Evolutionary conservation across 2,329 filamentous ascomycete species (phyloP).

Genomic region (Pseudogymnoascus sp.): DNA sequence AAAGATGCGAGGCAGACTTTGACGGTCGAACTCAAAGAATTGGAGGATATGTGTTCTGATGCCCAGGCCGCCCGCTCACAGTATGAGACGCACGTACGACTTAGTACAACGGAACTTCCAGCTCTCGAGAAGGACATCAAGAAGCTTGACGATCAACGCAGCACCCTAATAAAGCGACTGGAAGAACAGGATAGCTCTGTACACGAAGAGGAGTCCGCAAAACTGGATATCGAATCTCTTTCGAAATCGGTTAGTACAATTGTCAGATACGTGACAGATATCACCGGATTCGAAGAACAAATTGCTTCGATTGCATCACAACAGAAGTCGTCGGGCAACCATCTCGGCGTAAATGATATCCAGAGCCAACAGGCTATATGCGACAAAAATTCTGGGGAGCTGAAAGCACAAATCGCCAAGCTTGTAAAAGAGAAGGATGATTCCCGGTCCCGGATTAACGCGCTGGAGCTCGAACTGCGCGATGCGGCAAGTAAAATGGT

Average conservation of each 20-base stretch:
- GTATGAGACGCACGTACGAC: slow-evolving; percentile 67
- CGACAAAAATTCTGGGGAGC: slow-evolving; percentile 57
- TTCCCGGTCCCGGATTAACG: slow-evolving; percentile 57
- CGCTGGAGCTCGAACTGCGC: slow-evolving; percentile 69
- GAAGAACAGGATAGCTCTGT: slow-evolving; percentile 64
- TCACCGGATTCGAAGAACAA: slow-evolving; percentile 62
- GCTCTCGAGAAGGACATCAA: slow-evolving; percentile 56
- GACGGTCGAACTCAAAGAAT: slow-evolving; percentile 51
- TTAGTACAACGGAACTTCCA: slow-evolving; percentile 64
- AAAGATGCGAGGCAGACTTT: slow-evolving; percentile 56
- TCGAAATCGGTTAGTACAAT: slow-evolving; percentile 72
- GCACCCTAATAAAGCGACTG: slow-evolving; percentile 50
- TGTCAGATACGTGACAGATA: slow-evolving; percentile 62
- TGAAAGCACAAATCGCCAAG: slow-evolving; percentile 59
- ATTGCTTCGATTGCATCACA: slow-evolving; percentile 69
- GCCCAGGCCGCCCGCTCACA: slow-evolving; percentile 57
- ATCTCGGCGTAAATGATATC: slow-evolving; percentile 72
- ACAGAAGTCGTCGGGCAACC: slow-evolving; percentile 57
- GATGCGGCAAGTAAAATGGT: slow-evolving; percentile 68
- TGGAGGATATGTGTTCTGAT: slow-evolving; percentile 45
- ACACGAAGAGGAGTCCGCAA: slow-evolving; percentile 54
- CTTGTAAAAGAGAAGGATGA: slow-evolving; percentile 65
- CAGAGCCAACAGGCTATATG: slow-evolving; percentile 65
- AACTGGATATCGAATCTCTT: slow-evolving; percentile 68
- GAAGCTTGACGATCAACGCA: slow-evolving; percentile 54